Evolutionary conservation across 441 rosid genomes (phyloP).

Genomic region (Erodium trifolium): DNA sequence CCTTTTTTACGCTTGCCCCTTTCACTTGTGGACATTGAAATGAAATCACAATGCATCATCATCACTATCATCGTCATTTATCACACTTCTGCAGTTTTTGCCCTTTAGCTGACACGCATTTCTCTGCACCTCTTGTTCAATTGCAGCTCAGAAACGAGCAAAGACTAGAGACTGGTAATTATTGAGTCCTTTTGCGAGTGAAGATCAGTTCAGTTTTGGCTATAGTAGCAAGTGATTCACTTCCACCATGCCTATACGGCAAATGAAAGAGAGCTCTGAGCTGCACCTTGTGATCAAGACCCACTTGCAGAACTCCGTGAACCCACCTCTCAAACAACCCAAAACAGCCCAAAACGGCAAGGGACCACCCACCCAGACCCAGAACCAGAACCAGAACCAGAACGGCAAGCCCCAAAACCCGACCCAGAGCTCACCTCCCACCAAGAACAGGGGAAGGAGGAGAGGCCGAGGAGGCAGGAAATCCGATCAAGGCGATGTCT

Average conservation of each 20-base stretch:
- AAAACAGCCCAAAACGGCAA: constrained; percentile 69
- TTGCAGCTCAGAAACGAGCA: constrained; percentile 22
- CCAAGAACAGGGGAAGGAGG: constrained; percentile 63
- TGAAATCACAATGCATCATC: constrained; percentile 14
- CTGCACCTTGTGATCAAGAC: constrained; percentile 62
- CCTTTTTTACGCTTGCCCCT: constrained; percentile 17
- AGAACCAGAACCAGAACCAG: constrained; percentile 29
- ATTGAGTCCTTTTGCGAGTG: constrained; percentile 36
- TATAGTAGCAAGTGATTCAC: constrained; percentile 14
- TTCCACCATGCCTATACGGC: constrained; percentile 67
- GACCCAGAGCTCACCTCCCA: constrained; percentile 55
- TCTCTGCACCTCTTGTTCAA: constrained; percentile 17
- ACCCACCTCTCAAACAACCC: constrained; percentile 42
- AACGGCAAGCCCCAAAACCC: constrained; percentile 26
- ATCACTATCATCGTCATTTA: constrained; percentile 17
- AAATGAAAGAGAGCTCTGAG: constrained; percentile 73
- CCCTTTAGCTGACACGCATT: constrained; percentile 41
- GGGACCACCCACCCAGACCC: constrained; percentile 37
- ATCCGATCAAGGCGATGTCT: constrained; percentile 80
- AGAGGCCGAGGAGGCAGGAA: constrained; percentile 89
- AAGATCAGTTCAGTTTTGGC: constrained; percentile 18
- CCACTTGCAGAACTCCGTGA: constrained; percentile 53
- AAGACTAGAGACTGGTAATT: constrained; percentile 17
- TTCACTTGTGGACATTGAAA: constrained; percentile 16
- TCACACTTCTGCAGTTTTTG: constrained; percentile 21